Base-by-base conservation (phyloP, 352 stramenopile genomes). In the Saprolegnia parasitica region DNA sequence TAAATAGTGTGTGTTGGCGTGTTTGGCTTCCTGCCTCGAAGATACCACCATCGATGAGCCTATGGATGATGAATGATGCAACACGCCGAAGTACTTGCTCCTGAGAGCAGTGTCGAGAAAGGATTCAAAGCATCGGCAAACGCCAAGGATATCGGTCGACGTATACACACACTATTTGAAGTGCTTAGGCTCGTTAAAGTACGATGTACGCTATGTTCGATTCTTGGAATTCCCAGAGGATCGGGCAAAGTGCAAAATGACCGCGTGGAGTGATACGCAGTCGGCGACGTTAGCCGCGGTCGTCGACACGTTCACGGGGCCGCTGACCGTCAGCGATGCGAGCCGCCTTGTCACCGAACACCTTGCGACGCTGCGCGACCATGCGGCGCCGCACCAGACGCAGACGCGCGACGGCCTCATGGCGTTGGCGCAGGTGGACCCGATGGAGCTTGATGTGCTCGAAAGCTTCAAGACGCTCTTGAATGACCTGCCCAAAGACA, bases 271-370 rank as follows among this genome's bases (percentile, higher is more conserved):
- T 8, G 42, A 67, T 5, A 21, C 60, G 23, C 63, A 70, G 23
- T 24, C n/a, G n/a, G 21, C 32, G 39, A 70, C 63, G 20, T 24
- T 70, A 32, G 35, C 13, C 10, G 49, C 63, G 23, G 61, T 70
- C 23, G 63, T 23, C 6, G 23, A 24, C 11, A 52, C 63, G 1
- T 70, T 70, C 29, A 24, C 50, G 16, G 63, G 42, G 29, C 63
- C 63, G 35, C 35, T 70, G 46, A 54, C 32, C 16, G 18, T 16
- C 20, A 46, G 46, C 9, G 63, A 23, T 20, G 45, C 63, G 15
- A 61, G 13, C 11, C 20, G 20, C 46, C 20, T 70, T 26, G 63
- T 70, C 11, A 32, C 46, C n/a, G 63, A 60, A 18, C 49, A 70
- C 37, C 37, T 70, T 2, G 52, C 52, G 2, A 60, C 52, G 52